These are phyloP conservation scores for Sporothrix humicola DNA, from an alignment of 2,329 filamentous ascomycete species.

Conservation along the genomic window DNA sequence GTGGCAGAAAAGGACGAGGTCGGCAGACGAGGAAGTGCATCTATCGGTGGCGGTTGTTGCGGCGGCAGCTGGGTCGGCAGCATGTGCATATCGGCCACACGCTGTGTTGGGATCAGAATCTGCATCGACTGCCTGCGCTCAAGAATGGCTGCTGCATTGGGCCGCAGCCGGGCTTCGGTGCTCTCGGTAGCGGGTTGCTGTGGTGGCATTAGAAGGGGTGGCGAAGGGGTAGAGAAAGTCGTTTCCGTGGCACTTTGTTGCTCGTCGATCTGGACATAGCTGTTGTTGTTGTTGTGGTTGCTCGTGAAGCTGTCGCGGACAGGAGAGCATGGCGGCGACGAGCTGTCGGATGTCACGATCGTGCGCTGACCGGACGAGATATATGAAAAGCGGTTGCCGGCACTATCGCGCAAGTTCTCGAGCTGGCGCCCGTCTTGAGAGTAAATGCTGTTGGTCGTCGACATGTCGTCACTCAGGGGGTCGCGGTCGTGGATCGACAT, in stretches of 20 bases:
- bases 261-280: slow-evolving; percentile 41
- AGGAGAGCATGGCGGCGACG: slow-evolving; percentile 64
- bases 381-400: slow-evolving; percentile 61
- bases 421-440: slow-evolving; percentile 65
- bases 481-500: slow-evolving; percentile 49
- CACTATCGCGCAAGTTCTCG: slow-evolving; percentile 61
- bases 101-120: slow-evolving; percentile 44
- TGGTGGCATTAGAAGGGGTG: background rate
- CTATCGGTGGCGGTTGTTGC: slow-evolving; percentile 27
- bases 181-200: background rate
- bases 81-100: slow-evolving; percentile 50
- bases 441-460: slow-evolving; percentile 61
- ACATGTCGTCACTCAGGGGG: slow-evolving; percentile 59
- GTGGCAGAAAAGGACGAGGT: background rate
- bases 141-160: slow-evolving; percentile 59
- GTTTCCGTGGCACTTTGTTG: slow-evolving; percentile 36
- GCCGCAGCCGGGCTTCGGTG: slow-evolving; percentile 52
- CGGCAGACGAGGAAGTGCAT: slow-evolving; percentile 18
- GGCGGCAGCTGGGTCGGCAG: slow-evolving; percentile 40
- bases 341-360: slow-evolving; percentile 62
- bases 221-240: slow-evolving; percentile 3
- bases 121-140: slow-evolving; percentile 61
- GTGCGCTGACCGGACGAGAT: slow-evolving; percentile 67
- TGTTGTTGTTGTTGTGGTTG: slow-evolving; percentile 36
- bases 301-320: slow-evolving; percentile 57